Base-by-base conservation (phyloP, 192 early-diverging fungal species). In the Oehlia diaphana region DNA sequence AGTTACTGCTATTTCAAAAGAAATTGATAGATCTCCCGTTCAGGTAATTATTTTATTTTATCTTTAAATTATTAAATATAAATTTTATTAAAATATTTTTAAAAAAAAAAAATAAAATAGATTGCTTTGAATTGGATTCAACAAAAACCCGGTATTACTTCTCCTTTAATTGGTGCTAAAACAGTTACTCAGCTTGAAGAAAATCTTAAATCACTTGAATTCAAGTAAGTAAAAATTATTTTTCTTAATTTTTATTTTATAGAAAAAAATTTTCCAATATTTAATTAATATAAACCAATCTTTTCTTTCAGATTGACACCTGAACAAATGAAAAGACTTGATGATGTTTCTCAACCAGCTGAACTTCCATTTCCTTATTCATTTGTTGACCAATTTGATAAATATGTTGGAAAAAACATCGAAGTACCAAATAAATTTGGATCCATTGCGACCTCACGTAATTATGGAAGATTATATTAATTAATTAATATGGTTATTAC, bases 71-170 rank as follows among this genome's bases (percentile, higher is more conserved):
- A 5, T 35, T 31, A 26, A 26, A 26, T 37, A 37, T 37, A 28
- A 0, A 37, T 28, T 4, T 68, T 39, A 47, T 1, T 12, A 12
- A 47, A 9, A 44, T 44, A 9, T 47, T 47, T 2, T 47, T 47
- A 10, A 1, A 4, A 10, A 12, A 47, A 31, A 19, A 19, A n/a
- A n/a, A n/a, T n/a, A n/a, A n/a, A 2, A 37, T 39, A 70, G 68
- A 37, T 90, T 12, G 85, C 89, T 10, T 39, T 80, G 23, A 86
- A 86, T 61, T 86, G 85, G 85, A 81, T 49, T 14, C 9, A 83
- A 26, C 85, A 86, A 75, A 83, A 82, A 47, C 83, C 85, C 1
- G 83, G 85, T 16, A 79, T 86, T 26, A 84, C 85, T 0, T 84
- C 85, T 23, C 78, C 82, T 26, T 39, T 86, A 37, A 50, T 82